Evolutionary conservation across 352 stramenopile species (phyloP).

Genomic region (Phytophthora quininea): DNA sequence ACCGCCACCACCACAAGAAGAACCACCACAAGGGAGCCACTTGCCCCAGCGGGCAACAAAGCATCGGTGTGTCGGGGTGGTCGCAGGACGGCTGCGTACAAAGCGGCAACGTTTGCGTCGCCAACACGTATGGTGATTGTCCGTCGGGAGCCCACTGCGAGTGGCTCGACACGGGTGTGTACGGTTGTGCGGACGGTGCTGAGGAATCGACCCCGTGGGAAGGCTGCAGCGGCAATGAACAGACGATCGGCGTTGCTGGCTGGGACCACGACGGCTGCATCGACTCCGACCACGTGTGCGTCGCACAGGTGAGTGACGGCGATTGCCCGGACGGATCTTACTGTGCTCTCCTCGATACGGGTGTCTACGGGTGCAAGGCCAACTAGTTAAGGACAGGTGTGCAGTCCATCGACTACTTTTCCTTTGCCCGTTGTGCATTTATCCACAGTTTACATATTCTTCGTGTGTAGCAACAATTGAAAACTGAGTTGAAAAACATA

Average conservation of each 20-base stretch:
- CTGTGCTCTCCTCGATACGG: constrained; percentile 31
- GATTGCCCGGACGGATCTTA: constrained; percentile 25
- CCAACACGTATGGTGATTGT: constrained; percentile 27
- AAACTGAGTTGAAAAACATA: too few relatives aligned
- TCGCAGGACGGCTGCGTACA: constrained; percentile 22
- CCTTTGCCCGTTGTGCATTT: too few relatives aligned
- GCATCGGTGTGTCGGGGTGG: constrained; percentile 25
- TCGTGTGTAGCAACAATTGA: too few relatives aligned
- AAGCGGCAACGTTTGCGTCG: constrained; percentile 26
- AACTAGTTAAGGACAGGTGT: background rate
- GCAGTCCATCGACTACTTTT: too few relatives aligned
- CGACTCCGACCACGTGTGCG: constrained; percentile 27
- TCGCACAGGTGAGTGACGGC: constrained; percentile 23
- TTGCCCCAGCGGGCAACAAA: constrained; percentile 24
- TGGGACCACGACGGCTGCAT: constrained; percentile 47
- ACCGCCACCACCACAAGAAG: background rate
- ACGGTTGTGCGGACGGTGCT: constrained; percentile 31
- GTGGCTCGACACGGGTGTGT: constrained; percentile 33
- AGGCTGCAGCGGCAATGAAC: constrained; percentile 20
- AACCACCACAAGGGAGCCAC: background rate
- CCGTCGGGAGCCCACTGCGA: constrained; percentile 29
- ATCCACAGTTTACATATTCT: too few relatives aligned
- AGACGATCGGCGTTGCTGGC: constrained; percentile 30
- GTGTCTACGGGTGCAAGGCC: constrained; percentile 31
- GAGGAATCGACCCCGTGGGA: constrained; percentile 27